Evolutionary conservation across 768 basidiomycete species (phyloP), one percentile per base, ranked within the genome.

Genomic region (Coprinellus micaceus): DNA sequence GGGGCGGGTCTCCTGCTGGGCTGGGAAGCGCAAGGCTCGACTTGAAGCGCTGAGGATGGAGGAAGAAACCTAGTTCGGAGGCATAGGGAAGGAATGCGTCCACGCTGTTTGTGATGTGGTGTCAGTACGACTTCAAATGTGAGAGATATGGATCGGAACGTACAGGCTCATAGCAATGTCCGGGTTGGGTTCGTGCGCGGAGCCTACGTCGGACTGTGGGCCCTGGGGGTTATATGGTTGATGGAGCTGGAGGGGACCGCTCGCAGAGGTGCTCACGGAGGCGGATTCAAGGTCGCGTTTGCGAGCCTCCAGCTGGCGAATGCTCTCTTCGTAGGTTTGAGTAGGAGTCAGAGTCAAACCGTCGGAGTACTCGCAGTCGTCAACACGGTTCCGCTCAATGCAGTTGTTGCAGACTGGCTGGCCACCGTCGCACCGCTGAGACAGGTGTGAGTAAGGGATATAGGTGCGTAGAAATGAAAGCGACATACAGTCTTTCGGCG

Each of bases 281-380:
- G 60, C 28, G 19, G n/a, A 65, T 58, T 81, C 78, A 3, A 82
- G 60, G 49, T 80, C 76, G 33, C 68, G 68, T 13, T 85, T 74
- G 19, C 82, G 75, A 7, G 73, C 69, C 62, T 78, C 76, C 9
- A 84, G 65, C 11, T 73, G 72, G 0, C 71, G 65, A 15, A 85
- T 71, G 17, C 79, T 71, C n/a, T 82, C 77, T 63, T 85, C 81
- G 15, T 85, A 65, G 4, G 74, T 69, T 58, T 83, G 70, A 0
- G 75, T 82, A 15, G 70, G 72, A 0, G 84, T 74, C 7, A 74
- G 78, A 17, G 75, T 76, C 19, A 71, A 70, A 1, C 73, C 75
- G 41, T 76, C 73, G 0, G 75, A 74, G 60, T 85, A 86, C 69
- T 86, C 83, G 58, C 84, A 86, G 58, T 85, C 84, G 7, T 81